phyloP scores from a whole-genome alignment of 768 basidiomycete genomes.

The Rhizopogon salebrosus region DNA sequence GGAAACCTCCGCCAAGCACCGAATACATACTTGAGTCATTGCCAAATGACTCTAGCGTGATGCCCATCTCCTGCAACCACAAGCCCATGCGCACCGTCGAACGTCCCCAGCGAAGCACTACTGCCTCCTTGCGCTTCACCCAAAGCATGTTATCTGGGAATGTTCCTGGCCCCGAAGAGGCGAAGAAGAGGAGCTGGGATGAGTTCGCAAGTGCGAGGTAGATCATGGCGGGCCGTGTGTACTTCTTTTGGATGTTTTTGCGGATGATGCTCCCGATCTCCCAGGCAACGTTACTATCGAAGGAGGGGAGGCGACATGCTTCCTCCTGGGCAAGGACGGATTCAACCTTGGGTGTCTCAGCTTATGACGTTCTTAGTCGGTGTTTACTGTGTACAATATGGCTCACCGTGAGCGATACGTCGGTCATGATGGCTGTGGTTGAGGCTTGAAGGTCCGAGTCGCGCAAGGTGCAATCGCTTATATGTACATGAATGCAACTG shows the following conservation, averaged over 20 bases:
- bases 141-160: conserved; percentile 26
- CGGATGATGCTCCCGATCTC: conserved; percentile 26
- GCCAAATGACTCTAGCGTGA: conserved; percentile 14
- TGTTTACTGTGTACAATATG: too few species aligned
- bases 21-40: conserved; percentile 23
- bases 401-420: conserved; percentile 13
- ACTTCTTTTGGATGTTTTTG: conserved; percentile 10
- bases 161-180: conserved; percentile 22
- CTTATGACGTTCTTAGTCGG: background rate
- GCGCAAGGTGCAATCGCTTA: too few species aligned
- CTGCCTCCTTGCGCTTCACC: conserved; percentile 29
- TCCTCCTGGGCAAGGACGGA: conserved; percentile 20
- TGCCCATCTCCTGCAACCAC: conserved; percentile 1
- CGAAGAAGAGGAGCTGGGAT: conserved; percentile 27
- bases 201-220: conserved; percentile 25
- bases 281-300: conserved; percentile 30
- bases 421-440: conserved; percentile 2
- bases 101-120: conserved; percentile 26
- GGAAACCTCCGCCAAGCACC: conserved; percentile 30
- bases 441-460: too few species aligned
- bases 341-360: conserved; percentile 10
- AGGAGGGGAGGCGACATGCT: conserved; percentile 19
- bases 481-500: too few species aligned
- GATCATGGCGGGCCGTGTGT: conserved; percentile 19
- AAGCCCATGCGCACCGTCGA: conserved; percentile 21